Conservation (phyloP, 108 stramenopile species). For the Hondaea fermentalgiana region DNA sequence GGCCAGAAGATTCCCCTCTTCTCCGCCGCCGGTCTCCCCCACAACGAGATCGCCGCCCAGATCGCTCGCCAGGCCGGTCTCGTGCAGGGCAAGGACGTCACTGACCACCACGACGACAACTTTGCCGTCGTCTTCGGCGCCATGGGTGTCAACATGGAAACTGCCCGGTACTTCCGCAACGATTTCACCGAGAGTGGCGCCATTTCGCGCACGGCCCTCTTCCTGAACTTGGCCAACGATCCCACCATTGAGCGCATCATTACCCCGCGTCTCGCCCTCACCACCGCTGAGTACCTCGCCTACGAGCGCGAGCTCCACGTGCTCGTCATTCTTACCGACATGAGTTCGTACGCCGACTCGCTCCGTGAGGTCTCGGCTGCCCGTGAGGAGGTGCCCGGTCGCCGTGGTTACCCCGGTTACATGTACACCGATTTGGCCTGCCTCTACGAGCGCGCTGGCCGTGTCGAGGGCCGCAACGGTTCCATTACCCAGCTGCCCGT, state of each 20-base stretch:
- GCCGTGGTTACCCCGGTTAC: constrained; percentile 99
- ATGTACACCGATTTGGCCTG: constrained; percentile 99
- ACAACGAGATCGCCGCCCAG: constrained; percentile 99
- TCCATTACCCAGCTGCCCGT: constrained; percentile 99
- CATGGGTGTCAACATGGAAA: constrained; percentile 99
- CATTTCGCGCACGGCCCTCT: constrained; percentile 95
- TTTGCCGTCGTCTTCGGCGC: constrained; percentile 99
- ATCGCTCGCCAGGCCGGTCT: constrained; percentile 97
- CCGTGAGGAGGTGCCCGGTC: constrained; percentile 97
- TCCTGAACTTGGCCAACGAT: constrained; percentile 98
- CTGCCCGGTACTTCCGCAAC: constrained; percentile 94
- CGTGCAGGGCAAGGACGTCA: constrained; percentile 88
- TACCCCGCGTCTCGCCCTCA: constrained; percentile 94
- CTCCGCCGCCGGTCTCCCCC: constrained; percentile 97
- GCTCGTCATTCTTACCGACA: constrained; percentile 95
- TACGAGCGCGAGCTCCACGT: constrained; percentile 99
- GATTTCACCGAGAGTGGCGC: constrained; percentile 98
- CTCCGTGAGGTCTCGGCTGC: constrained; percentile 98
- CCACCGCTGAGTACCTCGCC: constrained; percentile 97
- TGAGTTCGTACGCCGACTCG: constrained; percentile 98
- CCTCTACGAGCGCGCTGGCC: constrained; percentile 98
- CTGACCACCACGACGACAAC: constrained; percentile 96
- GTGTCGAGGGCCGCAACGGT: constrained; percentile 94
- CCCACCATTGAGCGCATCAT: constrained; percentile 99
- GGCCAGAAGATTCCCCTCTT: constrained; percentile 99